A percentile compares a stretch with the other conserved stretches of the same genome.
These are phyloP conservation scores for Rhodotorula taiwanensis DNA, from an alignment of 768 basidiomycete genomes.

Conservation along the genomic window DNA sequence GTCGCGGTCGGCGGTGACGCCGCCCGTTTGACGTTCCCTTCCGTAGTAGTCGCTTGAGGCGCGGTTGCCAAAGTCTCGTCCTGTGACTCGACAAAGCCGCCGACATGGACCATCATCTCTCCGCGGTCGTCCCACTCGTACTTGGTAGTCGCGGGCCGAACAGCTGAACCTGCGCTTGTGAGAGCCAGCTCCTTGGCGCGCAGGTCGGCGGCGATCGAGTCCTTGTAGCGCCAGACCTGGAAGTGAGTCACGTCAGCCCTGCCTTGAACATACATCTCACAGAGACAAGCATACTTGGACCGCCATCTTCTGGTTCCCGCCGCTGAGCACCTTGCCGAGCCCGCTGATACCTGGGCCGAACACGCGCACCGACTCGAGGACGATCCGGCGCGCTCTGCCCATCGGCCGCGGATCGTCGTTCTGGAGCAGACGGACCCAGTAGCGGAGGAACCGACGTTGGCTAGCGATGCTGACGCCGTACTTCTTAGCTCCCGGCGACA, in stretches of 20 bases:
- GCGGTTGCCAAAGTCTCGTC: not conserved
- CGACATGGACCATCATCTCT: slow-evolving; percentile 32
- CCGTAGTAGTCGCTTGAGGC: not conserved
- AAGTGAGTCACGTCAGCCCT: slow-evolving; percentile 56
- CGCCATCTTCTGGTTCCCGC: slow-evolving; percentile 21
- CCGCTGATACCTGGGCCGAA: slow-evolving; percentile 36
- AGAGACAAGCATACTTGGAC: slow-evolving; percentile 17
- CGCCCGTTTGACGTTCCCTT: too few species aligned
- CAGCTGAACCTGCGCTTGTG: too few species aligned
- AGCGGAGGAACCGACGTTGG: slow-evolving; percentile 69
- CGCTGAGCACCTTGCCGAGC: slow-evolving; percentile 40
- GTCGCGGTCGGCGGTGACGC: not conserved
- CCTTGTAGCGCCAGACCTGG: slow-evolving; percentile 73
- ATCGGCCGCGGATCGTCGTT: slow-evolving; percentile 42
- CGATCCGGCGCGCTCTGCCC: slow-evolving; percentile 32
- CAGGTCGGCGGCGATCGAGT: slow-evolving; percentile 58
- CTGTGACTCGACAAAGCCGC: slow-evolving; percentile 13
- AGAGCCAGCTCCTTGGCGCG: slow-evolving; percentile 54
- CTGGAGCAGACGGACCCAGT: slow-evolving; percentile 51
- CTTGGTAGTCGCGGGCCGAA: not conserved
- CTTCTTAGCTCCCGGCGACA: slow-evolving; percentile 12
- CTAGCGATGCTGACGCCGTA: slow-evolving; percentile 55
- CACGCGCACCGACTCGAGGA: slow-evolving; percentile 41
- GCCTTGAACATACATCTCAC: too few species aligned
- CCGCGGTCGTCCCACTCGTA: slow-evolving; percentile 33